phyloP scores from a whole-genome alignment of 768 basidiomycete species.

The Galerina sulciceps region DNA sequence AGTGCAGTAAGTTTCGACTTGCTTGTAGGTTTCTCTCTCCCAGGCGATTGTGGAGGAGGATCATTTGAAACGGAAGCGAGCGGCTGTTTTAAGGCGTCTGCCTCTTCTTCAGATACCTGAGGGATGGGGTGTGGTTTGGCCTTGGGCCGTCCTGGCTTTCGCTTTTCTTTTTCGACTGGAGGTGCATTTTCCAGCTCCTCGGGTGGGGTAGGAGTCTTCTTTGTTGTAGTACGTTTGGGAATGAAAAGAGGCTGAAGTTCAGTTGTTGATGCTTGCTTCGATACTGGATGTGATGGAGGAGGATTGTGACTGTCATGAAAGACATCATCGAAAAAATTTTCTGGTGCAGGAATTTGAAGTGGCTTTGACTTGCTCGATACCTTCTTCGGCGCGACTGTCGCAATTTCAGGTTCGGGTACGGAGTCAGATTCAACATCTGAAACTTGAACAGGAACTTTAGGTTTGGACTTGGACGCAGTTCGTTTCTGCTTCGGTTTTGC shows the following conservation, averaged over 20 bases:
- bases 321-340: constrained; percentile 23
- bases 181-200: background rate
- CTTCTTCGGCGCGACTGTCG: constrained; percentile 15
- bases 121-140: constrained; percentile 6
- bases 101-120: constrained; percentile 4
- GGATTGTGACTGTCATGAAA: constrained; percentile 18
- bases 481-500: constrained; percentile 12
- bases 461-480: constrained; percentile 15
- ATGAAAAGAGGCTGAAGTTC: constrained; percentile 23
- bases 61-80: background rate
- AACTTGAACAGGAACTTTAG: constrained; percentile 13
- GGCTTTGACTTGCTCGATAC: constrained; percentile 16
- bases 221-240: constrained; percentile 23
- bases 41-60: background rate
- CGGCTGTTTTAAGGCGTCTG: constrained; percentile 2
- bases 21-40: constrained; percentile 1
- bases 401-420: constrained; percentile 10
- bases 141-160: constrained; percentile 18
- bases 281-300: constrained; percentile 9
- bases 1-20: constrained; percentile 5
- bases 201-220: constrained; percentile 1
- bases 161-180: constrained; percentile 13
- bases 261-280: background rate
- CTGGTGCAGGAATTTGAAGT: constrained; percentile 10
- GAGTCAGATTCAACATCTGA: constrained; percentile 15